A percentile compares a stretch with the other conserved stretches of the same genome.
These are phyloP conservation scores for Byssoonygena ceratinophila DNA, from an alignment of 2,329 filamentous ascomycete species.

Conservation along the genomic window DNA sequence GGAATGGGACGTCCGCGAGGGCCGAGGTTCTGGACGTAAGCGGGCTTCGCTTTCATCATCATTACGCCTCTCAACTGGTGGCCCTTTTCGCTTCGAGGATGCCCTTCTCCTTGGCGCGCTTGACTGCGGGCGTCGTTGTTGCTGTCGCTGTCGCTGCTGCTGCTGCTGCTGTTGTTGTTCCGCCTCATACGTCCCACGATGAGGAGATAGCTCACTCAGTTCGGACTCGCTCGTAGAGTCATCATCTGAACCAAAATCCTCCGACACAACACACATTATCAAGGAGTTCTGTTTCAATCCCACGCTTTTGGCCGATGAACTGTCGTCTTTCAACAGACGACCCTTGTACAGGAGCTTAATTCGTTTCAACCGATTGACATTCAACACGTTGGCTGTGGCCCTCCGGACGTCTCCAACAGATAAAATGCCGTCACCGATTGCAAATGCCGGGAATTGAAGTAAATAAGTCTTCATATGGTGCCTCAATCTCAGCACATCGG, in stretches of 20 bases:
- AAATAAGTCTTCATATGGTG: slow-evolving; percentile 35
- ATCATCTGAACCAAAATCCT: slow-evolving; percentile 22
- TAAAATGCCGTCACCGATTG: slow-evolving; percentile 38
- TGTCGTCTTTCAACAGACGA: slow-evolving; percentile 35
- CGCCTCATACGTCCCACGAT: not conserved
- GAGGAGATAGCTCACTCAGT: not conserved
- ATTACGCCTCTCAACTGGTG: not conserved
- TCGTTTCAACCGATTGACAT: slow-evolving; percentile 27
- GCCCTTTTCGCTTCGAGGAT: not conserved
- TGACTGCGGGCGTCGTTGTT: not conserved
- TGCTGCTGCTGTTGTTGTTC: not conserved
- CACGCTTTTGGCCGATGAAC: slow-evolving; percentile 31
- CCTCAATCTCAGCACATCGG: slow-evolving; percentile 37
- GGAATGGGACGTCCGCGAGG: not conserved
- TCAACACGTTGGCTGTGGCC: slow-evolving; percentile 31
- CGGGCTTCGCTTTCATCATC: slow-evolving; percentile 1
- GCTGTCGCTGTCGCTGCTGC: no score
- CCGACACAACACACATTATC: slow-evolving; percentile 38
- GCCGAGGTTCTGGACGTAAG: not conserved
- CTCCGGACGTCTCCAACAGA: slow-evolving; percentile 35
- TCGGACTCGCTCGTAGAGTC: slow-evolving; percentile 23
- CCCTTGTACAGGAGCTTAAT: slow-evolving; percentile 41
- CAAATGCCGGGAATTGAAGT: slow-evolving; percentile 38
- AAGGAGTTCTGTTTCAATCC: slow-evolving; percentile 41
- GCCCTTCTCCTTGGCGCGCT: not conserved